These are phyloP conservation scores for Podospora pseudopauciseta DNA, from an alignment of 495 filamentous ascomycete genomes.

Conservation along the genomic window DNA sequence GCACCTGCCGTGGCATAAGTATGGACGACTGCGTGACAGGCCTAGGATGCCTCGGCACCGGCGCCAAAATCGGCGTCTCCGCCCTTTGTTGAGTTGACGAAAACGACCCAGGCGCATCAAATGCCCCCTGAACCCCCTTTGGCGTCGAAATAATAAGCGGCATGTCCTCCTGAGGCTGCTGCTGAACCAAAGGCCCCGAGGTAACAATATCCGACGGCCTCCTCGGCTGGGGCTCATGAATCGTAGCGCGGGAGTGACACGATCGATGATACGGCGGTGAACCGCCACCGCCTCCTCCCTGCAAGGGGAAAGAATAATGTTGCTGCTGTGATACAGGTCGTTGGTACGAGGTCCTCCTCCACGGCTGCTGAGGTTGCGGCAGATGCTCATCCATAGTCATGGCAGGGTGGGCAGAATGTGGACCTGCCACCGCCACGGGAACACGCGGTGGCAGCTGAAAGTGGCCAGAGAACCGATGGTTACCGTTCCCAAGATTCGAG, in stretches of 20 bases:
- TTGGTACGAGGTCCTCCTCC: conserved; percentile 22
- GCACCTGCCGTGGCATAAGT: conserved; percentile 44
- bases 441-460: conserved; percentile 36
- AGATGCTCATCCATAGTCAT: conserved; percentile 4
- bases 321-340: conserved; percentile 29
- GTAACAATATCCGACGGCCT: conserved; percentile 22
- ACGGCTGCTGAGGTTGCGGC: not conserved
- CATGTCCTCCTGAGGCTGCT: conserved; percentile 32
- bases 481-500: conserved; percentile 21
- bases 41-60: conserved; percentile 42
- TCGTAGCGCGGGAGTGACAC: conserved; percentile 12
- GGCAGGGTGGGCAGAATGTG: not conserved
- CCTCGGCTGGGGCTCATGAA: conserved; percentile 27
- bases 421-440: conserved; percentile 20
- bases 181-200: conserved; percentile 6
- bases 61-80: conserved; percentile 41
- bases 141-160: conserved; percentile 50
- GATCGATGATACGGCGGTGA: conserved; percentile 8
- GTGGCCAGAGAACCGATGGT: conserved; percentile 31
- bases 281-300: not conserved
- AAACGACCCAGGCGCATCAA: conserved; percentile 34
- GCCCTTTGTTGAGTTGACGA: conserved; percentile 19
- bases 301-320: conserved; percentile 24
- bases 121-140: conserved; percentile 43
- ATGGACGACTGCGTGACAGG: conserved; percentile 34